Evolutionary conservation across 1,284 basidiomycete species (phyloP).

Genomic region (Microbotryomycetes sp.): DNA sequence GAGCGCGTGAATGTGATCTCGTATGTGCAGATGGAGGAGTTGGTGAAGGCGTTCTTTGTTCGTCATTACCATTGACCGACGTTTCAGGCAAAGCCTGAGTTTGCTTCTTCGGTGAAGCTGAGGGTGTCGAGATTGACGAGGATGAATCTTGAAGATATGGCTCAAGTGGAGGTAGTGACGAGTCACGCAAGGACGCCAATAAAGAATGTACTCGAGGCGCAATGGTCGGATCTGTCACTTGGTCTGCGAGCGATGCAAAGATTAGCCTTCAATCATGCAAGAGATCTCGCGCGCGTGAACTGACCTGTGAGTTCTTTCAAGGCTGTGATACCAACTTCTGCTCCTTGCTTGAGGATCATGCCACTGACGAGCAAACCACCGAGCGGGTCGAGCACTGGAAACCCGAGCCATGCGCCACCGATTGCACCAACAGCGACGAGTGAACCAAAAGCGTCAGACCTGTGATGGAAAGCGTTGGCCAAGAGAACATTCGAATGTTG

Average conservation of each 20-base stretch:
- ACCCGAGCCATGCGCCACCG: conserved; percentile 72
- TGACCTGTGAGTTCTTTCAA: conserved; percentile 58
- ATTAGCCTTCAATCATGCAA: neutral
- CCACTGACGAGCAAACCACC: conserved; percentile 86
- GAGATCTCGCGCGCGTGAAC: neutral
- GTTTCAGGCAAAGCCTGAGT: neutral
- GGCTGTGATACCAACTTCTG: conserved; percentile 61
- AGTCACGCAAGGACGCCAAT: conserved; percentile 6
- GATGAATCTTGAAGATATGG: conserved; percentile 2
- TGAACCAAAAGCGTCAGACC: conserved; percentile 87
- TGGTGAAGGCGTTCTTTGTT: neutral
- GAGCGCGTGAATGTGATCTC: neutral
- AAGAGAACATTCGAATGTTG: conserved; percentile 84
- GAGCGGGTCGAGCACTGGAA: conserved; percentile 81
- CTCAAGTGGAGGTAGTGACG: conserved; percentile 12
- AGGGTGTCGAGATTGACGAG: neutral
- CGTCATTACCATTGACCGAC: neutral
- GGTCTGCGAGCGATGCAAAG: neutral
- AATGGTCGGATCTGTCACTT: conserved; percentile 17
- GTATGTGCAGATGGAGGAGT: neutral
- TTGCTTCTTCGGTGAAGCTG: neutral
- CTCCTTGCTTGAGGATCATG: conserved; percentile 82
- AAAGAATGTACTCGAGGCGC: conserved; percentile 13
- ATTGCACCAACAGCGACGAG: conserved; percentile 82
- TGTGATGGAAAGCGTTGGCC: conserved; percentile 89